phyloP scores from a whole-genome alignment of 345 rosid genomes.

The Gossypium thurberi region DNA sequence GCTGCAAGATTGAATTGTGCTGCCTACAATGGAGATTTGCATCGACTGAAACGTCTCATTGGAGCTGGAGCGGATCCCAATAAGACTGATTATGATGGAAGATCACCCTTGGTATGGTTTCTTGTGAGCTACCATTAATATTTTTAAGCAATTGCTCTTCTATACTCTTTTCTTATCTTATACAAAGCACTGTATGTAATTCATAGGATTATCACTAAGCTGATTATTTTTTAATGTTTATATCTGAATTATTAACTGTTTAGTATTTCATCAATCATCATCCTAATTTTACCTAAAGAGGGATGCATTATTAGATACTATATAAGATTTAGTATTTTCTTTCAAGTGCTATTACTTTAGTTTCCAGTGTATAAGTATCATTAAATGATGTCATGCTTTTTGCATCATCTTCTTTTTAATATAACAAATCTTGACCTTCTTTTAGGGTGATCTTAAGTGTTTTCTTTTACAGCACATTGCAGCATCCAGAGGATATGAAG shows the following conservation, averaged over 20 bases:
- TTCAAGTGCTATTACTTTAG: no score
- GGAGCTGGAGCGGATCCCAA: conserved; percentile 66
- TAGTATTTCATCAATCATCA: no score
- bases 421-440: background rate
- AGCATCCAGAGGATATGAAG: conserved; percentile 68
- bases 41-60: conserved; percentile 50
- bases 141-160: background rate
- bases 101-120: conserved; percentile 72
- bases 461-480: conserved; percentile 56
- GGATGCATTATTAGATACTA: no score
- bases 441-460: no score
- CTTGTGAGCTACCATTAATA: background rate
- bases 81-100: conserved; percentile 64
- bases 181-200: background rate
- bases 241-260: no score
- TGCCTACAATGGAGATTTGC: conserved; percentile 60
- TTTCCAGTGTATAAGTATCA: no score
- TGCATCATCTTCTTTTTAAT: no score
- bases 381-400: no score
- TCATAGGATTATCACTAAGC: no score
- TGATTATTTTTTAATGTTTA: no score
- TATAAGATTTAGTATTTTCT: no score
- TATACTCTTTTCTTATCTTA: background rate
- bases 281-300: no score
- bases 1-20: conserved; percentile 63